Percentiles rank a stretch among this genome's conserved stretches.
These are phyloP conservation scores for Trebouxia sp. DNA, from an alignment of 139 green algal genomes.

Conservation along the genomic window DNA sequence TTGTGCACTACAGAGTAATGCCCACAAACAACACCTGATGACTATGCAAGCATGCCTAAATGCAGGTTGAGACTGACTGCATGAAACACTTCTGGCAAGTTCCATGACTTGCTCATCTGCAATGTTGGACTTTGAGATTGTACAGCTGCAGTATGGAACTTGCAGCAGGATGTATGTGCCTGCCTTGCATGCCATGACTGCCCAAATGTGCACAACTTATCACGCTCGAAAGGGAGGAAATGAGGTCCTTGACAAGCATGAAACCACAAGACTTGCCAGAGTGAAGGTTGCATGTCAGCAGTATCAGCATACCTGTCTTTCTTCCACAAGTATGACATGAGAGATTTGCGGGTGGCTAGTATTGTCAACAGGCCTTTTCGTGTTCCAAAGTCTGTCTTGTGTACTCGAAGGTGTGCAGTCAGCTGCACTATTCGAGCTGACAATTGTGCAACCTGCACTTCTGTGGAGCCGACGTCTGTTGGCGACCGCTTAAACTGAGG, in stretches of 20 bases:
- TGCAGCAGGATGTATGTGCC: neutral
- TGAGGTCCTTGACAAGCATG: no score
- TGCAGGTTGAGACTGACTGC: neutral
- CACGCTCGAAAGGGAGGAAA: no score
- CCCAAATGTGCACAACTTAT: no score
- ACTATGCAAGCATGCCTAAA: neutral
- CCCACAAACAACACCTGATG: no score
- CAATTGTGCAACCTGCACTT: slow-evolving; percentile 60
- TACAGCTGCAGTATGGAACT: neutral
- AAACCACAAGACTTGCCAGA: no score
- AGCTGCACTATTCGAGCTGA: slow-evolving; percentile 61
- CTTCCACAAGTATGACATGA: slow-evolving; percentile 52
- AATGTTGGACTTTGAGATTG: no score
- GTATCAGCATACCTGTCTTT: slow-evolving; percentile 28
- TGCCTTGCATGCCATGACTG: neutral
- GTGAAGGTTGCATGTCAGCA: neutral
- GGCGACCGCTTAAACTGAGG: slow-evolving; percentile 38
- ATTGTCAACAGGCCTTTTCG: slow-evolving; percentile 53
- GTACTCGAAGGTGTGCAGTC: slow-evolving; percentile 58
- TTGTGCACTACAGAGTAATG: no score
- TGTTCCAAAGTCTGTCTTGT: slow-evolving; percentile 64
- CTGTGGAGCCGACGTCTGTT: slow-evolving; percentile 57
- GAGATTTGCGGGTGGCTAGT: slow-evolving; percentile 45
- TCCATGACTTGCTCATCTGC: no score
- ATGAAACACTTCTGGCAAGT: no score